Conservation (phyloP, 208 protist species). For the Zelonia costaricensis region DNA sequence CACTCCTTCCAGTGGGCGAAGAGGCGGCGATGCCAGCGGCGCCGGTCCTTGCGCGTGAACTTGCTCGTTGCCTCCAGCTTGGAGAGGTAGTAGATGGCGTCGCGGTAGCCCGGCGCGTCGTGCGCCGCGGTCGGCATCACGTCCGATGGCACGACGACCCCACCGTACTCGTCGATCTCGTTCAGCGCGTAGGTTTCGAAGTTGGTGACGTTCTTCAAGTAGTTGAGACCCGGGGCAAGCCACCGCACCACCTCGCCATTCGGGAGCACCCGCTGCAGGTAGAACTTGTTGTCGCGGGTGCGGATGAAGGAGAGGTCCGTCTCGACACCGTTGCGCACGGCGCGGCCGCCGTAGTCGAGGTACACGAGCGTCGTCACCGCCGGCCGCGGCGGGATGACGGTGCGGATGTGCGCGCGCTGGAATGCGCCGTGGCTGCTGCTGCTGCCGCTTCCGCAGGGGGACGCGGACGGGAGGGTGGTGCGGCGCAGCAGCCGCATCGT, state of each 20-base stretch:
- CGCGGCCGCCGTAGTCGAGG: conserved; percentile 61
- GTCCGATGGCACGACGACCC: conserved; percentile 77
- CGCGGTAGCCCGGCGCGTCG: conserved; percentile 68
- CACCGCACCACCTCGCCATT: conserved; percentile 84
- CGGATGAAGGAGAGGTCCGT: conserved; percentile 80
- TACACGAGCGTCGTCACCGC: conserved; percentile 85
- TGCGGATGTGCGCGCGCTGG: conserved; percentile 56
- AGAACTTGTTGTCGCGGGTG: conserved; percentile 92
- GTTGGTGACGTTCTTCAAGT: conserved; percentile 86
- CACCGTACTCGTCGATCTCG: conserved; percentile 89
- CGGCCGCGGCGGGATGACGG: conserved; percentile 78
- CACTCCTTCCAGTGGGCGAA: conserved; percentile 85
- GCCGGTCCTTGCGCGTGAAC: conserved; percentile 85
- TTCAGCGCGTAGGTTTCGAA: conserved; percentile 87
- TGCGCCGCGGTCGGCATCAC: conserved; percentile 72
- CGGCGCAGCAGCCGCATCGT: not conserved
- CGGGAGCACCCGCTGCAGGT: conserved; percentile 84
- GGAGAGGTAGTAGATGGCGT: conserved; percentile 80
- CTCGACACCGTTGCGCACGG: conserved; percentile 59
- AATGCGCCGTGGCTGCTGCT: not conserved
- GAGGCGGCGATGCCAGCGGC: conserved; percentile 74
- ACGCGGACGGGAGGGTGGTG: not conserved
- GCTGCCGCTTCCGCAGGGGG: not conserved
- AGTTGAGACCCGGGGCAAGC: conserved; percentile 74
- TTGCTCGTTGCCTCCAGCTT: conserved; percentile 66